Evolutionary conservation across 495 filamentous ascomycete species (phyloP), one percentile per base, ranked within the genome.

Genomic region (Penicillium lividum): DNA sequence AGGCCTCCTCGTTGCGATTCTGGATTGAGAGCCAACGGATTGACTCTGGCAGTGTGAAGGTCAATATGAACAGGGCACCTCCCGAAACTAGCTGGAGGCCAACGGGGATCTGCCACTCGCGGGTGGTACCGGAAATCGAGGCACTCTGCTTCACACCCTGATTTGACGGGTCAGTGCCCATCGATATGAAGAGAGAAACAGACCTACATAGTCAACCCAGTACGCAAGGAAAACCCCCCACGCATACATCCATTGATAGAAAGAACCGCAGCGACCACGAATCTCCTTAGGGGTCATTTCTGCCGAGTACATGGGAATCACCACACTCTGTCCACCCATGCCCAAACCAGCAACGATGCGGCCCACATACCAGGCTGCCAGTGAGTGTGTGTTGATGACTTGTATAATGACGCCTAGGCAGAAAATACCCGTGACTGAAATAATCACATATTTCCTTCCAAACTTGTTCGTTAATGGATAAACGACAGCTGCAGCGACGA

Each of bases 251-350:
- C 80, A 79, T 43, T 82, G 80, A 60, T 80, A 82, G 57, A 79
- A 78, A 46, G 72, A 71, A 51, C 79, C 82, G 27, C 82, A 73
- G 18, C 81, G 73, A 16, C 79, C 82, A 50, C 82, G 74, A 50
- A 84, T 77, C 11, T 81, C 73, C 54, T 78, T 81, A 2, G 82
- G 81, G 40, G 80, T 80, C 73, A 80, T 84, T 67, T 86, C 83
- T 29, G 78, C 73, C 10, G 76, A 74, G 61, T 80, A 84, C 63
- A 83, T 85, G 5, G 84, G 83, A 0, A 84, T 80, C 28, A 83
- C 77, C 3, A 80, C 80, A 8, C 81, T 79, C 8, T 82, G 79
- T 7, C 75, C 80, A 3, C 84, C 84, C 59, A 86, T 77, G 0
- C 83, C 83, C 25, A 87, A 60, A 22, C 83, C 83, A 25, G 78